phyloP scores from a whole-genome alignment of 2,329 filamentous ascomycete species.

The Epicoccum nigrum region DNA sequence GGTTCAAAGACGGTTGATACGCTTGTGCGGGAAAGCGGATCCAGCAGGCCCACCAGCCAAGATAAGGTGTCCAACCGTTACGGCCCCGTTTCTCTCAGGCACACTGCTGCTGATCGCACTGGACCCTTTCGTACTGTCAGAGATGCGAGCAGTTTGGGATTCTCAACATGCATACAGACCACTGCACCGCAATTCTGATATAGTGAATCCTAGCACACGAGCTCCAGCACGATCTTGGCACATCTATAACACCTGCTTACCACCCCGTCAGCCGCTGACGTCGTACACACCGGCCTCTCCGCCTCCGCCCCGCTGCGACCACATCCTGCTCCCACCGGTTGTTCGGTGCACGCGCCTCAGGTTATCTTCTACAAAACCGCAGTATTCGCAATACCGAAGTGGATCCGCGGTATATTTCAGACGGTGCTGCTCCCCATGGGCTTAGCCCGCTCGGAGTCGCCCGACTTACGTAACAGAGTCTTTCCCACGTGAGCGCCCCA shows the following conservation, averaged over 20 bases:
- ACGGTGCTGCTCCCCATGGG: constrained; percentile 7
- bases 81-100: constrained; percentile 1
- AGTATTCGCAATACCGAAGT: constrained; percentile 3
- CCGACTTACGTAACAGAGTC: constrained; percentile 13
- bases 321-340: constrained; percentile 2
- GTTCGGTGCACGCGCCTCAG: background rate
- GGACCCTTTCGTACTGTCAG: constrained; percentile 1
- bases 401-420: constrained; percentile 5
- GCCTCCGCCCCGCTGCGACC: constrained; percentile 11
- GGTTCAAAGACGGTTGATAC: constrained; percentile 14
- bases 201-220: background rate
- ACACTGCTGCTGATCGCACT: constrained; percentile 1
- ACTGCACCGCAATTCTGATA: too few species aligned
- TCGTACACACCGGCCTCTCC: constrained; percentile 2
- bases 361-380: constrained; percentile 1
- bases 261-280: constrained; percentile 16
- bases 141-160: background rate
- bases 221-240: constrained; percentile 1
- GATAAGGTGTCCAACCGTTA: constrained; percentile 3
- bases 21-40: constrained; percentile 12
- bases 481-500: constrained; percentile 3
- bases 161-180: background rate
- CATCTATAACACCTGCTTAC: background rate
- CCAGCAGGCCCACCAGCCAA: constrained; percentile 13
- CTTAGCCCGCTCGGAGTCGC: constrained; percentile 3